These are phyloP conservation scores for Creolimax fragrantissima DNA, from an alignment of 78 protist species.

Conservation along the genomic window DNA sequence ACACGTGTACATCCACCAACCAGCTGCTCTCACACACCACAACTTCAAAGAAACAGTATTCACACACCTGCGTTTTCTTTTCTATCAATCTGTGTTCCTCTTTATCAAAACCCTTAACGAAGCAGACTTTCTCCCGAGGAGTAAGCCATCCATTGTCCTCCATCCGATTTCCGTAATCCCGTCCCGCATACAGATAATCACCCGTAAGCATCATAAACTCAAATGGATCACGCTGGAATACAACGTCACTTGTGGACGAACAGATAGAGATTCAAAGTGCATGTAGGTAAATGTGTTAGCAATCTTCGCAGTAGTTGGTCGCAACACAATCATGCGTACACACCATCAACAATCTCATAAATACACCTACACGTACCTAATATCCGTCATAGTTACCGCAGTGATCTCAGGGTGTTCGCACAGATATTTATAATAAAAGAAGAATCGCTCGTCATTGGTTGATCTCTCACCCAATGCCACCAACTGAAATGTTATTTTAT, in stretches of 20 bases:
- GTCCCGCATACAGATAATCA: neutral
- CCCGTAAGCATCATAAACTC: conserved; percentile 12
- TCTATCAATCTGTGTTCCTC: neutral
- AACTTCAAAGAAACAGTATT: too few species aligned
- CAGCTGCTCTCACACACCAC: too few species aligned
- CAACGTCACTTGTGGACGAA: conserved; percentile 5
- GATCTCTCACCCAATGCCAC: conserved; percentile 2
- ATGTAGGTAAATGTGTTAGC: too few species aligned
- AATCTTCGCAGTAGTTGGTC: too few species aligned
- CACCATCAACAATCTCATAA: too few species aligned
- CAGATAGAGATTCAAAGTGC: too few species aligned
- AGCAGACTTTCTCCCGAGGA: neutral
- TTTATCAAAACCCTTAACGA: neutral
- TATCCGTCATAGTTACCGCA: conserved; percentile 15
- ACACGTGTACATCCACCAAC: neutral
- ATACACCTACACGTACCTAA: too few species aligned
- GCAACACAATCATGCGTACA: too few species aligned
- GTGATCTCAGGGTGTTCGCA: neutral
- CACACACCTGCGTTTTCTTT: neutral
- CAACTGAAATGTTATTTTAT: neutral
- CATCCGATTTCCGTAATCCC: neutral
- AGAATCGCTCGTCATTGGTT: conserved; percentile 19
- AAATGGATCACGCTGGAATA: neutral
- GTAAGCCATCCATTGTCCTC: neutral
- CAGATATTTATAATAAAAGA: neutral